These are phyloP conservation scores for Brassica juncea DNA, from an alignment of 345 rosid genomes.

Conservation along the genomic window DNA sequence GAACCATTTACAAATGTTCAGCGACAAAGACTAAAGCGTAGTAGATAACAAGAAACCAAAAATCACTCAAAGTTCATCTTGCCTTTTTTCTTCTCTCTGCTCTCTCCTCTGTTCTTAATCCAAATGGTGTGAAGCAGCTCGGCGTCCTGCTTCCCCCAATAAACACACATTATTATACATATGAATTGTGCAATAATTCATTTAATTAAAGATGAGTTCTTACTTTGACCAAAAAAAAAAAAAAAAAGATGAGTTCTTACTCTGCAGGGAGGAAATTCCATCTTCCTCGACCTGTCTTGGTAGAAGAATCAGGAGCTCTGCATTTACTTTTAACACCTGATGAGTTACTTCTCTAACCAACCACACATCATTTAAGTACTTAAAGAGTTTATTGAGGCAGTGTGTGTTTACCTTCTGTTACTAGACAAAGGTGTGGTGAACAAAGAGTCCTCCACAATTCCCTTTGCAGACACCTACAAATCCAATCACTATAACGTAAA, in stretches of 20 bases:
- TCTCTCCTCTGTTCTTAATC: constrained; percentile 77
- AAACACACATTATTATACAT: constrained; percentile 47
- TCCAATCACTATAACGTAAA: constrained; percentile 14
- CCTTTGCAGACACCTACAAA: constrained; percentile 46
- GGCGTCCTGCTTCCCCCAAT: constrained; percentile 54
- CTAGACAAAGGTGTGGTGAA: constrained; percentile 54
- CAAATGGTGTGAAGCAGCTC: constrained; percentile 64
- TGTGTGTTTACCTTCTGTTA: constrained; percentile 48
- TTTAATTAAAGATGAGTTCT: constrained; percentile 21
- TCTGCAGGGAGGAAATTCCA: constrained; percentile 76
- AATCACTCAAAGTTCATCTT: constrained; percentile 30
- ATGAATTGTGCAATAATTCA: constrained; percentile 34
- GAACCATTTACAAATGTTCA: not conserved
- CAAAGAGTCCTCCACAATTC: constrained; percentile 42
- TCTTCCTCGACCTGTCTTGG: constrained; percentile 56
- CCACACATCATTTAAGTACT: not conserved
- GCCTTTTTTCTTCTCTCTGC: constrained; percentile 82
- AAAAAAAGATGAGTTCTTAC: constrained; percentile 46
- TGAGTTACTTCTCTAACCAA: constrained; percentile 26
- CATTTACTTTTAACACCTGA: constrained; percentile 33
- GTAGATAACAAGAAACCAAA: not conserved
- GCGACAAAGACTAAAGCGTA: not conserved
- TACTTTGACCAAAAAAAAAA: constrained; percentile 49
- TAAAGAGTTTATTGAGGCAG: constrained; percentile 6
- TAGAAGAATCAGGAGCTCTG: constrained; percentile 57